phyloP scores from a whole-genome alignment of 176 grass and related monocot species.

The Eremochloa ophiuroides region DNA sequence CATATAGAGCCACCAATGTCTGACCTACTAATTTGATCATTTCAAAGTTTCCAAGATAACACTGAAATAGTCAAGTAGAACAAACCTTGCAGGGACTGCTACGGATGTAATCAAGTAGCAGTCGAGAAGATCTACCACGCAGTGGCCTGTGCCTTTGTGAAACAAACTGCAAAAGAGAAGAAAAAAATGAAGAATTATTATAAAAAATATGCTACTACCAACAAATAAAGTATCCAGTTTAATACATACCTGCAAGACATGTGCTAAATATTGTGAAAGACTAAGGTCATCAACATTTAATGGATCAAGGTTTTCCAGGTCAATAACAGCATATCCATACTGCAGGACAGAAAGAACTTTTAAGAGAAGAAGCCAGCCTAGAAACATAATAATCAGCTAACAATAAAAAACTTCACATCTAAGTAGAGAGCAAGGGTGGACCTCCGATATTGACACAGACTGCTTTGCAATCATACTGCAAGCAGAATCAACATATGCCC shows the following conservation, averaged over 20 bases:
- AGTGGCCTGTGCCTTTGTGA: slow-evolving; percentile 82
- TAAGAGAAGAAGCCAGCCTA: not conserved
- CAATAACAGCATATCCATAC: slow-evolving; percentile 81
- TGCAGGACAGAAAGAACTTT: slow-evolving; percentile 32
- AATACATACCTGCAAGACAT: slow-evolving; percentile 71
- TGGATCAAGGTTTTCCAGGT: slow-evolving; percentile 79
- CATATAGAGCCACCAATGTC: not conserved
- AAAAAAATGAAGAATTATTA: not conserved
- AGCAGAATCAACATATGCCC: slow-evolving; percentile 47
- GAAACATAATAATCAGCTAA: not conserved
- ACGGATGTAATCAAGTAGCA: slow-evolving; percentile 73
- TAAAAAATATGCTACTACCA: not conserved
- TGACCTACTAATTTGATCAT: not conserved
- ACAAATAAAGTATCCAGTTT: not conserved
- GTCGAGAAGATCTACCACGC: slow-evolving; percentile 59
- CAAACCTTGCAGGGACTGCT: slow-evolving; percentile 83
- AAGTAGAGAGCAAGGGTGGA: slow-evolving; percentile 23
- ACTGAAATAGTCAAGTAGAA: slow-evolving; percentile 22
- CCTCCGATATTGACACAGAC: slow-evolving; percentile 71
- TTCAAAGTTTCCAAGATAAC: slow-evolving; percentile 5
- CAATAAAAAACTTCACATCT: slow-evolving; percentile 9
- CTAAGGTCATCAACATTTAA: slow-evolving; percentile 68
- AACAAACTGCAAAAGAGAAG: slow-evolving; percentile 60
- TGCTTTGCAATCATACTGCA: slow-evolving; percentile 46
- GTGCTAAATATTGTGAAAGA: slow-evolving; percentile 67